Conservation (phyloP, 371 early-diverging fungal genomes). For the Mucor indicus region DNA sequence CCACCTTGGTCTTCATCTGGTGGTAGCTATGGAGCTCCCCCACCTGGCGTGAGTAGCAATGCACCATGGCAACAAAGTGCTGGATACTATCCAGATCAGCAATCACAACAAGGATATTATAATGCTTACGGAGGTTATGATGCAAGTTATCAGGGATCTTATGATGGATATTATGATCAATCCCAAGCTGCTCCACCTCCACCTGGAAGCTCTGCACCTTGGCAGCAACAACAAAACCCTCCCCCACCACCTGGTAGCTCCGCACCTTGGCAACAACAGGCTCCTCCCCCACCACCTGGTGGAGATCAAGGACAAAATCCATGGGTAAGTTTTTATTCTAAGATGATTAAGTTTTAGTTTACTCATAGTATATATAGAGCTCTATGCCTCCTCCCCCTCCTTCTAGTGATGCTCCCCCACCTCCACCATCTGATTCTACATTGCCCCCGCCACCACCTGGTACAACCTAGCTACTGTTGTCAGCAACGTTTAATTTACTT, state of each 20-base stretch:
- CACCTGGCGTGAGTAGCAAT: conserved; percentile 5
- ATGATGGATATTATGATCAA: conserved; percentile 22
- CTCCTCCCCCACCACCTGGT: conserved; percentile 16
- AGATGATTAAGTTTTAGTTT: not conserved
- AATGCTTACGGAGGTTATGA: conserved; percentile 26
- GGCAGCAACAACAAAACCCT: conserved; percentile 15
- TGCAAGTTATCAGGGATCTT: no score
- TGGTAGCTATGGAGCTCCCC: conserved; percentile 7
- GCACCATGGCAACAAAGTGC: conserved; percentile 32
- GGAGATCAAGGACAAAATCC: conserved; percentile 1
- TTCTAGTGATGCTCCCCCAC: conserved; percentile 31
- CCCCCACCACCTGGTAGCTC: conserved; percentile 25
- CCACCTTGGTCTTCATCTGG: conserved; percentile 25
- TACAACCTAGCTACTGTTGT: no score
- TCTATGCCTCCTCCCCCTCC: conserved; percentile 37
- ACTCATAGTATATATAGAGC: conserved; percentile 5
- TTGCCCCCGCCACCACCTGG: conserved; percentile 23
- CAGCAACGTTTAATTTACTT: no score
- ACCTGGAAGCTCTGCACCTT: conserved; percentile 18
- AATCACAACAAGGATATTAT: conserved; percentile 19
- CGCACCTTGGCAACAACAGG: conserved; percentile 17
- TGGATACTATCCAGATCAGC: conserved; percentile 10
- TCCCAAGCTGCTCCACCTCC: conserved; percentile 34
- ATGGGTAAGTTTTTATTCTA: conserved; percentile 8
- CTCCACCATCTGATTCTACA: conserved; percentile 23